Evolutionary conservation across 495 filamentous ascomycete genomes (phyloP), one percentile per base, ranked within the genome.

Genomic region (Echria macrotheca): DNA sequence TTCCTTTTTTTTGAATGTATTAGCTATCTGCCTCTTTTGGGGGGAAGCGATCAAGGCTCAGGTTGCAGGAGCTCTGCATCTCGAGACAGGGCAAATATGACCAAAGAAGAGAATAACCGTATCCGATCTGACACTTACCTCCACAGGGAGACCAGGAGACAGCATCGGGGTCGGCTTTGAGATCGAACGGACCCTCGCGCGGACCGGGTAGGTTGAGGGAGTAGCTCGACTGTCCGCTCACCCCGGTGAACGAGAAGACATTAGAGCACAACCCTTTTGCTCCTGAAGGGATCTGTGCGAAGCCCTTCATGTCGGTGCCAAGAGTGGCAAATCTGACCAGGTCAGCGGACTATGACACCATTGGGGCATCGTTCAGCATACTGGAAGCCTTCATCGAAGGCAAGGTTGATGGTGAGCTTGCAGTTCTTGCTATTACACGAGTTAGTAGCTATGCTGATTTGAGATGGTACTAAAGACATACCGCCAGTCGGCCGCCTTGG

Each of bases 211-310:
- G 56, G 10, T n/a, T 6, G 15, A 53, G 10, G 17, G 40, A 22
- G 52, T 53, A 59, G 32, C 24, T 21, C 22, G 48, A 33, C 35
- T 49, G 41, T 11, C 46, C 56, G 7, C 19, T 32, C 43, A 36
- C 56, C n/a, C n/a, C 56, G 9, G 56, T 59, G 45, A 59, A 59
- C 44, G 55, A 52, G 19, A 59, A 59, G 12, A 52, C 53, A 49
- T 55, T 59, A 49, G 44, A 53, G 56, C 56, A 59, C 9, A 43
- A 39, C 11, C 56, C 56, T 17, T 35, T 25, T 3, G 53, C 32
- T 47, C 56, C 56, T 45, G 14, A 5, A 42, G 56, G 56, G 41
- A 59, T 50, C 43, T 59, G 52, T 2, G 56, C 56, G 52, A 55
- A 59, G 19, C 56, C 56, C 22, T 11, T 29, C 48, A 55, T 53